Conservation (phyloP, 352 stramenopile species). For the Phytophthora citrophthora region DNA sequence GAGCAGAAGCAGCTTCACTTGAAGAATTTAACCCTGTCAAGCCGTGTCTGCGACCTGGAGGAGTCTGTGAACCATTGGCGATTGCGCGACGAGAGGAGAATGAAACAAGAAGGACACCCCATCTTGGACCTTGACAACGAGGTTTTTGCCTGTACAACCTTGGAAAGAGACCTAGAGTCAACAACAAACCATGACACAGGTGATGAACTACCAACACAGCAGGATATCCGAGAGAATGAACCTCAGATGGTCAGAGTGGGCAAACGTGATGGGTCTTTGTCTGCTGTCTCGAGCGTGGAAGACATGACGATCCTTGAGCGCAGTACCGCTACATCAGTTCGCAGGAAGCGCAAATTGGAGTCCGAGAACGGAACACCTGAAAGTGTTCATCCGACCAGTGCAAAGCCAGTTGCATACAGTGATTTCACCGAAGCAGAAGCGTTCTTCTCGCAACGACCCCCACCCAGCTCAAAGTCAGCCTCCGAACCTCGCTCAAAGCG, state of each 20-base stretch:
- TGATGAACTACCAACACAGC: not conserved
- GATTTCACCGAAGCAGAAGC: constrained; percentile 12
- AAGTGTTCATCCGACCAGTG: not conserved
- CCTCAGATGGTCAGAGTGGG: too few relatives aligned
- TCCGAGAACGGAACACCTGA: not conserved
- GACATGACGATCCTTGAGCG: not conserved
- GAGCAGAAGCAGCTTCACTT: constrained; percentile 65
- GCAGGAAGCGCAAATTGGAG: constrained; percentile 12
- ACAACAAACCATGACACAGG: not conserved
- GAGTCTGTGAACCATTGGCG: constrained; percentile 64
- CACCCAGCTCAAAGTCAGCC: not conserved
- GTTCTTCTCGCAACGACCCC: constrained; percentile 11
- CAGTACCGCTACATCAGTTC: not conserved
- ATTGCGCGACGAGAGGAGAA: constrained; percentile 55
- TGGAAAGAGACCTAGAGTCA: too few relatives aligned
- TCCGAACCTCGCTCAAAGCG: constrained; percentile 19
- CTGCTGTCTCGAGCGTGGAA: not conserved
- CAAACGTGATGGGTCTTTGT: too few relatives aligned
- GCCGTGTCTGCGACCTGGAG: constrained; percentile 46
- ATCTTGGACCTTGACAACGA: constrained; percentile 1
- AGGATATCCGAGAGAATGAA: not conserved
- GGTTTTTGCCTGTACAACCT: not conserved
- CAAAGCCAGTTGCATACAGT: not conserved
- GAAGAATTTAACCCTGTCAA: constrained; percentile 30
- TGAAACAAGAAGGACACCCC: constrained; percentile 36